Base-by-base conservation (phyloP, 2,329 filamentous ascomycete genomes). In the Aaosphaeria arxii region DNA sequence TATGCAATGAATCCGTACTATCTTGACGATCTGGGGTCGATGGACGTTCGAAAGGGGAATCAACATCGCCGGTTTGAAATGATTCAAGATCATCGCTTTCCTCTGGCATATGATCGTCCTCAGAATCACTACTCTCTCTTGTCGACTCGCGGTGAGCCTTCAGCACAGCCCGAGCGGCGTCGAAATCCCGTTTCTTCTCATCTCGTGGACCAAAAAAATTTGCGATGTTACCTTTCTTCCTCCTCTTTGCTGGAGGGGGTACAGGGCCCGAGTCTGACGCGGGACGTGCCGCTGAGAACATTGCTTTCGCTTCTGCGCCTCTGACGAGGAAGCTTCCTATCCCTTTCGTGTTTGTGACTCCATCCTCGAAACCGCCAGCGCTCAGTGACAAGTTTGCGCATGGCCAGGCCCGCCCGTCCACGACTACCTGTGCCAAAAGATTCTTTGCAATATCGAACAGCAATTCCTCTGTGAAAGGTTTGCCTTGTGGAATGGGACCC, bases 331-430 rank as follows among this genome's bases (percentile, higher is more conserved):
- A 97, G 1, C 82, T 79, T 40, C 87, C 86, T 56, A 99, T 97
- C 32, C 87, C 89, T 76, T 85, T 86, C 63, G 96, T 97, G 5
- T 89, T 87, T 38, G 80, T 83, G 49, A 92, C 76, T 2, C 89
- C 88, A 55, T 96, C 91, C 67, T 97, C 91, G 55, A 97, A 96
- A 0, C 90, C 91, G n/a, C 84, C 86, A 28, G 97, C 89, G 54
- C 87, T 91, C 41, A 97, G 73, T 49, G 89, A 94, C 6, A 99
- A 76, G 63, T 96, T 94, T n/a, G 84, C 78, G 65, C 94, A 97
- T 5, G 94, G 94, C 90, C 91, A 97, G 11, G 88, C 85, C 44
- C 80, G 77, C 1, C 89, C 90, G 56, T 95, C 90, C 1, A 81
- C 79, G 7, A 89, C 78, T 33, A 95, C 84, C 59, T 96, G 91